Evolutionary conservation across 148 eudicot genomes (phyloP), one percentile per base, ranked within the genome.

Genomic region (Bassia scoparia): DNA sequence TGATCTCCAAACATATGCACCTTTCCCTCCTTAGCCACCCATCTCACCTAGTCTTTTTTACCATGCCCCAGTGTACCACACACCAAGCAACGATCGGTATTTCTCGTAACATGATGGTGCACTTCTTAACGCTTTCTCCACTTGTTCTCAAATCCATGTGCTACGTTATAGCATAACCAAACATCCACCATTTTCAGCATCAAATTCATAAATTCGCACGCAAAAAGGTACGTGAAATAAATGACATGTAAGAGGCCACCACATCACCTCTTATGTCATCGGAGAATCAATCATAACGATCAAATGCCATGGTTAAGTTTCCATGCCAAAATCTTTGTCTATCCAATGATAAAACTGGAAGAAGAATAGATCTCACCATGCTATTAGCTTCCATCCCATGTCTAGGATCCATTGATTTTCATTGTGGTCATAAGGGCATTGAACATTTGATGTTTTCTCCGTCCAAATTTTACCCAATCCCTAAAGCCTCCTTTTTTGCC

Each of bases 221-320:
- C 4, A 55, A 26, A 55, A 9, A 3, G 60, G 30, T 1, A 7
- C 14, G 7, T 24, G 1, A 23, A 7, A 27, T n/a, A 1, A 55
- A 1, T 11, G 20, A 11, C 9, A 24, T 9, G 26, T 55, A 2
- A 26, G 16, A 52, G 7, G 30, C 14, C 2, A 11, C 2, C 0
- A 11, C 0, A 2, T 24, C 26, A 55, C 30, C 60, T 55, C 9
- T 2, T 0, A 24, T 16, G 15, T 55, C 27, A 7, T 14, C 4
- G 0, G 26, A 5, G 0, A 3, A 14, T 0, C 8, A 1, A 1
- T 2, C 17, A 26, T 55, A 30, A 0, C 3, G 30, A 7, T 55
- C 60, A 7, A 55, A 1, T 55, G 30, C 60, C 60, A 55, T 26
- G 60, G 60, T 55, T 55, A 30, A 0, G 60, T 8, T 0, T 55